Conservation (phyloP, 1,284 basidiomycete species). For the Rhodotorula sp. region DNA sequence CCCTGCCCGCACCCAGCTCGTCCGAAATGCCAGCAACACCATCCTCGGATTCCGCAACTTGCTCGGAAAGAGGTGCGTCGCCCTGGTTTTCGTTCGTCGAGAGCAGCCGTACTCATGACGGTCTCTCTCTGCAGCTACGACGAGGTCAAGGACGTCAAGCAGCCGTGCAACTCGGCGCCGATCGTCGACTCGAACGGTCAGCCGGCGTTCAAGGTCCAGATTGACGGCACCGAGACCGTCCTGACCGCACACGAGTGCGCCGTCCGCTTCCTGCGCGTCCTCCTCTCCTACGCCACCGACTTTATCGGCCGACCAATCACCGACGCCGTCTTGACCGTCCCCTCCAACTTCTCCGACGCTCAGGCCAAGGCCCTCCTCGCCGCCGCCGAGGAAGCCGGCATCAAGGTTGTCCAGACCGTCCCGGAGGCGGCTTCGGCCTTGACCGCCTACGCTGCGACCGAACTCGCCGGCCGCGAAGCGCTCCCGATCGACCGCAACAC, state of each 20-base stretch:
- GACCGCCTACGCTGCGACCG: constrained; percentile 53
- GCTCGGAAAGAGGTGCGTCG: constrained; percentile 78
- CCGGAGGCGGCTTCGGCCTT: constrained; percentile 54
- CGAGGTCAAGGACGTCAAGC: constrained; percentile 66
- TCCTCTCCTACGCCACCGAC: constrained; percentile 84
- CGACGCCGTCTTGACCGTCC: constrained; percentile 82
- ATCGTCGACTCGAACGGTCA: constrained; percentile 63
- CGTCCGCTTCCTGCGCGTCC: constrained; percentile 78
- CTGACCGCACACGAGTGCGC: constrained; percentile 83
- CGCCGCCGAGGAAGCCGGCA: constrained; percentile 62
- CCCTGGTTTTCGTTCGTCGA: too few species aligned
- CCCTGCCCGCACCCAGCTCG: constrained; percentile 89
- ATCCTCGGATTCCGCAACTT: constrained; percentile 92
- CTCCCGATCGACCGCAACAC: constrained; percentile 58
- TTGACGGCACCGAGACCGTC: constrained; percentile 64
- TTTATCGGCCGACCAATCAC: constrained; percentile 79
- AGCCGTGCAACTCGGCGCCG: constrained; percentile 83
- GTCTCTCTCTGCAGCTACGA: constrained; percentile 38
- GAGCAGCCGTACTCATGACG: constrained; percentile 33
- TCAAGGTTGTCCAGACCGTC: constrained; percentile 64
- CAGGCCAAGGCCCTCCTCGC: constrained; percentile 50
- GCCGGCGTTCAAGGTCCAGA: constrained; percentile 69
- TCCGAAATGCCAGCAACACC: constrained; percentile 93
- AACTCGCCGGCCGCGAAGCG: constrained; percentile 41
- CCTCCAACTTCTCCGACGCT: constrained; percentile 52